Percentiles rank a stretch among this genome's conserved stretches.
phyloP scores from a whole-genome alignment of 2,329 filamentous ascomycete species.

The Trematosphaeria pertusa region DNA sequence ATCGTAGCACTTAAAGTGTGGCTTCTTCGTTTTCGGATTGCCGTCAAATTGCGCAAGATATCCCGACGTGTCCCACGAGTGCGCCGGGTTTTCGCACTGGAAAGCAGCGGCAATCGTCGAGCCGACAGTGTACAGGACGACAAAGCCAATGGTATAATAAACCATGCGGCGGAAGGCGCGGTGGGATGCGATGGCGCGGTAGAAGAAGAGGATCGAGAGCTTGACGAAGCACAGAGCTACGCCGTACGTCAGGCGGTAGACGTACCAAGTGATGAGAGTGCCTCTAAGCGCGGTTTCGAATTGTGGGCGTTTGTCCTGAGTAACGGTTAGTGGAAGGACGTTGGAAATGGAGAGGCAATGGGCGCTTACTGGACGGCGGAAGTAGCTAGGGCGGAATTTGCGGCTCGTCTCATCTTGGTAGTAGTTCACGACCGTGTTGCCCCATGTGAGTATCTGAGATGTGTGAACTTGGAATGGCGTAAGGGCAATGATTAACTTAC shows the following conservation, averaged over 20 bases:
- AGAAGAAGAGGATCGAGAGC: slow-evolving; percentile 44
- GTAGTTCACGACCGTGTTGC: slow-evolving; percentile 44
- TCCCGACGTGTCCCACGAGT: slow-evolving; percentile 33
- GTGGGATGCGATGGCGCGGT: slow-evolving; percentile 44
- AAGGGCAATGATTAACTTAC: slow-evolving; percentile 20
- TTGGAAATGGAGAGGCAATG: neutral
- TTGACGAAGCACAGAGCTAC: slow-evolving; percentile 42
- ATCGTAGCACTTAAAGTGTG: slow-evolving; percentile 37
- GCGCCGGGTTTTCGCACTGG: slow-evolving; percentile 40
- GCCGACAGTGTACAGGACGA: slow-evolving; percentile 39
- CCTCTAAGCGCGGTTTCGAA: slow-evolving; percentile 32
- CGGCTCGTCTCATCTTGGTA: slow-evolving; percentile 42
- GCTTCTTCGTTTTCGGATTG: slow-evolving; percentile 22
- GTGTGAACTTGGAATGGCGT: slow-evolving; percentile 14
- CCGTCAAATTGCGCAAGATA: slow-evolving; percentile 43
- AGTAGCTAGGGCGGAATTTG: slow-evolving; percentile 29
- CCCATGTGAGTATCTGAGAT: slow-evolving; percentile 43
- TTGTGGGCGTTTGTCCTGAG: slow-evolving; percentile 37
- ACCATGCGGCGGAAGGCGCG: slow-evolving; percentile 38
- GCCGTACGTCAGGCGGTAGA: slow-evolving; percentile 42
- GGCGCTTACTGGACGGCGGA: slow-evolving; percentile 33
- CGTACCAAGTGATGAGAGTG: slow-evolving; percentile 42
- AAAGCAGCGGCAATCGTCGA: slow-evolving; percentile 37
- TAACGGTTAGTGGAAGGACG: slow-evolving; percentile 13
- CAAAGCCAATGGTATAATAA: slow-evolving; percentile 37